Percentiles rank a stretch among this genome's conserved stretches.
phyloP scores from a whole-genome alignment of 805 yeast species.

The Yamadazyma laniorum region DNA sequence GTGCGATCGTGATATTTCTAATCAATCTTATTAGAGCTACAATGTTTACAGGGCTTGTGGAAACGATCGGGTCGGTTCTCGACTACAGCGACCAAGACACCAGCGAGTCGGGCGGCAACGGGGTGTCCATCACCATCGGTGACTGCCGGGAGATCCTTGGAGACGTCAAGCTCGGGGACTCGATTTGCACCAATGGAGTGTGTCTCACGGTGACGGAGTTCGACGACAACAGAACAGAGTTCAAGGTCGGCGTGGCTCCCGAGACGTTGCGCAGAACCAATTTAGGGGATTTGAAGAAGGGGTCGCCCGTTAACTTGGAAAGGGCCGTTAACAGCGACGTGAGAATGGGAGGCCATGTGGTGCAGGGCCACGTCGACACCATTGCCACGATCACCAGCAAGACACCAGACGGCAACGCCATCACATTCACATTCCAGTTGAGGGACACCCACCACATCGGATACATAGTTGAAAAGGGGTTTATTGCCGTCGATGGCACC shows the following conservation, averaged over 20 bases:
- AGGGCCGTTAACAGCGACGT: constrained; percentile 85
- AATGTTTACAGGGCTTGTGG: constrained; percentile 96
- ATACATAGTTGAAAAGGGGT: constrained; percentile 93
- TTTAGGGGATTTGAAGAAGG: constrained; percentile 57
- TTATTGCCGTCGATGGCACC: constrained; percentile 89
- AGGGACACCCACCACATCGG: constrained; percentile 59
- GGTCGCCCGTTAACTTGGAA: constrained; percentile 78
- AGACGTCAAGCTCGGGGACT: constrained; percentile 92
- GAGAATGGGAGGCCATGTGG: constrained; percentile 95
- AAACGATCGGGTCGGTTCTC: constrained; percentile 66
- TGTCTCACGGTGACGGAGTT: constrained; percentile 93
- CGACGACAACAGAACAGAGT: constrained; percentile 42
- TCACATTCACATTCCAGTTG: constrained; percentile 70
- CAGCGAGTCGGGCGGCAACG: constrained; percentile 62
- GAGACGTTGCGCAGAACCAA: constrained; percentile 86
- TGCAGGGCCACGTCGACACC: constrained; percentile 97
- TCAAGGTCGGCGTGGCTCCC: constrained; percentile 90
- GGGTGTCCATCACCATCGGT: constrained; percentile 65
- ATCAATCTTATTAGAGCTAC: too few species aligned
- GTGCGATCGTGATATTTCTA: too few species aligned
- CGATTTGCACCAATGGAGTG: constrained; percentile 84
- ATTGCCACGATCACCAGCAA: constrained; percentile 61
- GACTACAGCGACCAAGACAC: constrained; percentile 48
- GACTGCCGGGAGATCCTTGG: constrained; percentile 60
- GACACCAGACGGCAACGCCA: constrained; percentile 68